Evolutionary conservation across 176 grass and related monocot genomes (phyloP).

Genomic region (Chrysopogon serrulatus): DNA sequence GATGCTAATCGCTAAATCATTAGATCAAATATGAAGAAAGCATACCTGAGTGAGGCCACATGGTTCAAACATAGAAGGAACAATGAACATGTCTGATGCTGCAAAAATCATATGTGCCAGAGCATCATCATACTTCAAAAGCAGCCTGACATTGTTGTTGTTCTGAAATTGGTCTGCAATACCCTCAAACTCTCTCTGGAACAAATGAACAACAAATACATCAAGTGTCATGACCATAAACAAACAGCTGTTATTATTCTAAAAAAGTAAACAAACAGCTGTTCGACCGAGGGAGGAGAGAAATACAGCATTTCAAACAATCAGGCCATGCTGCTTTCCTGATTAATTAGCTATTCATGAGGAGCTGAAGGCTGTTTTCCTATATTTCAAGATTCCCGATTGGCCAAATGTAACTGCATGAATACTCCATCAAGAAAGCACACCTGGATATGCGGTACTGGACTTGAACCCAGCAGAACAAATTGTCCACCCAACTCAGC

Average conservation of each 20-base stretch:
- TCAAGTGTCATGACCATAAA: not conserved
- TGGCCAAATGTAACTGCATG: not conserved
- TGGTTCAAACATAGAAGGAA: slow-evolving; percentile 97
- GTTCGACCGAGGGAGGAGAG: not conserved
- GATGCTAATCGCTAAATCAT: not conserved
- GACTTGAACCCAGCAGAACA: slow-evolving; percentile 95
- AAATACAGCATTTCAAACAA: not conserved
- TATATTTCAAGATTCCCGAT: not conserved
- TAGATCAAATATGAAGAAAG: slow-evolving; percentile 9
- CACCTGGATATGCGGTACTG: slow-evolving; percentile 86
- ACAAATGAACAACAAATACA: slow-evolving; percentile 10
- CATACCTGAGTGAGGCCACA: slow-evolving; percentile 97
- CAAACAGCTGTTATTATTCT: not conserved
- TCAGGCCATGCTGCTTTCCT: not conserved
- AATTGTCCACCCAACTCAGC: slow-evolving; percentile 91
- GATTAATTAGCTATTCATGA: slow-evolving; percentile 16
- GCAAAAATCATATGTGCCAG: slow-evolving; percentile 94
- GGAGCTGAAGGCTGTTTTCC: not conserved
- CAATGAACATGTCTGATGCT: slow-evolving; percentile 93
- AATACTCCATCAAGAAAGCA: slow-evolving; percentile 13
- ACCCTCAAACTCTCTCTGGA: slow-evolving; percentile 85
- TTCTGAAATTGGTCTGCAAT: slow-evolving; percentile 78
- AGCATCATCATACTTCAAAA: slow-evolving; percentile 92
- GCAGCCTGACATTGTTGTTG: slow-evolving; percentile 52
- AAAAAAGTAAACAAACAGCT: not conserved